Conservation (phyloP, 176 grass and related monocot genomes). For the Avena atlantica region DNA sequence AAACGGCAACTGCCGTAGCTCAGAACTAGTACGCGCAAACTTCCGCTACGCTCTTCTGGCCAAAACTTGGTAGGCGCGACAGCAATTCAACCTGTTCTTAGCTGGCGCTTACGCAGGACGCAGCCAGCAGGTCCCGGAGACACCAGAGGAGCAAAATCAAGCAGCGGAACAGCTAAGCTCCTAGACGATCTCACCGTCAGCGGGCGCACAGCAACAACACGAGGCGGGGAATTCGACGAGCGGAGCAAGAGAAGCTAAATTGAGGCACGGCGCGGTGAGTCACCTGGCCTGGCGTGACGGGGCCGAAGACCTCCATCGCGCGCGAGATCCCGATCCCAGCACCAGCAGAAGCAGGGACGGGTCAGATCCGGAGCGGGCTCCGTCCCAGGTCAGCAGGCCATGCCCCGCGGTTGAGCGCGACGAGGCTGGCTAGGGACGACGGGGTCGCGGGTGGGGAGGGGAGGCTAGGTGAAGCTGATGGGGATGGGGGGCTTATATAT, state of each 20-base stretch:
- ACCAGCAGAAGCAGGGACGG: neutral
- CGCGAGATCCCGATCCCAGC: slow-evolving; percentile 4
- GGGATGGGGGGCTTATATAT: slow-evolving; percentile 45
- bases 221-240: neutral
- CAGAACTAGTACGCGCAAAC: neutral
- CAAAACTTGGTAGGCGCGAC: neutral
- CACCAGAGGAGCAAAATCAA: neutral
- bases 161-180: neutral
- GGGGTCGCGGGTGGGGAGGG: neutral
- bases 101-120: neutral
- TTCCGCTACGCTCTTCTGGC: neutral
- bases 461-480: slow-evolving; percentile 22
- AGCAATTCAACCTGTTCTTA: neutral
- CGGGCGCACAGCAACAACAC: neutral
- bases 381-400: neutral
- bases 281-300: slow-evolving; percentile 76
- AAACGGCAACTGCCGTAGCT: neutral
- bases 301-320: slow-evolving; percentile 70
- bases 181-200: neutral
- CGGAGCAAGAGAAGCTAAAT: neutral
- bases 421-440: neutral
- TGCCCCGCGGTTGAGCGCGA: neutral
- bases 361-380: slow-evolving; percentile 28
- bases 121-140: neutral
- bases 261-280: neutral